Percentiles rank a stretch among this genome's conserved stretches.
These are phyloP conservation scores for Peronospora tabacina DNA, from an alignment of 352 stramenopile genomes.

Conservation along the genomic window DNA sequence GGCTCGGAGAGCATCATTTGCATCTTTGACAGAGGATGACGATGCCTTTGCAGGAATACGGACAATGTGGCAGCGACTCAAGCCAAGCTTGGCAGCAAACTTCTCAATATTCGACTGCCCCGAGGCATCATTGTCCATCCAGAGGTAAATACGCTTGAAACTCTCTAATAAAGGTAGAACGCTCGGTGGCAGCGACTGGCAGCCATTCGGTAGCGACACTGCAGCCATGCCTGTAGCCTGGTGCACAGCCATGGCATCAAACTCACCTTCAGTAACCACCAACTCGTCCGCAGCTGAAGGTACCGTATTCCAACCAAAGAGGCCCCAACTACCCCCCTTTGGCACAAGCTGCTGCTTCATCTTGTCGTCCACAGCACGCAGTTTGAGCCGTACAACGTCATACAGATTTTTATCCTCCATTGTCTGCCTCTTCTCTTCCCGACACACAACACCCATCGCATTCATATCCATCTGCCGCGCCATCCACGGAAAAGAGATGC, in stretches of 20 bases:
- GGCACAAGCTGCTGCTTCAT: conserved; percentile 80
- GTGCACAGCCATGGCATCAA: conserved; percentile 95
- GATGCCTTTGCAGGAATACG: conserved; percentile 40
- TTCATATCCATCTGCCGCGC: conserved; percentile 73
- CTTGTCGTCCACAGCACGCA: conserved; percentile 83
- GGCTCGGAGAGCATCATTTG: conserved; percentile 94
- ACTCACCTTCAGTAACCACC: conserved; percentile 97
- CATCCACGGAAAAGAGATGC: conserved; percentile 96
- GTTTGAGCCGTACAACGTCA: conserved; percentile 75
- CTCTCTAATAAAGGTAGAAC: conserved; percentile 93
- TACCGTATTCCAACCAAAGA: conserved; percentile 99
- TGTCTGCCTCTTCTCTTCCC: conserved; percentile 21
- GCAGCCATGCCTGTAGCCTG: conserved; percentile 90
- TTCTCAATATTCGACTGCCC: conserved; percentile 93
- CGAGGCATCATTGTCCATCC: conserved; percentile 97
- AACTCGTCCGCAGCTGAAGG: conserved; percentile 79
- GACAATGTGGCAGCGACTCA: conserved; percentile 88
- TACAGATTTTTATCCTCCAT: conserved; percentile 69
- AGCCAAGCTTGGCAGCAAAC: conserved; percentile 94
- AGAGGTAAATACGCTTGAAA: conserved; percentile 97
- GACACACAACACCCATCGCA: conserved; percentile 73
- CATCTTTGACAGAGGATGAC: conserved; percentile 90
- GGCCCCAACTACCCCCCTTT: conserved; percentile 92
- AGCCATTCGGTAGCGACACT: conserved; percentile 96
- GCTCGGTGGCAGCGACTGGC: conserved; percentile 90